A percentile compares a stretch with the other conserved stretches of the same genome.
Evolutionary conservation across 2,329 filamentous ascomycete species (phyloP).

Genomic region (Exophiala mesophila): DNA sequence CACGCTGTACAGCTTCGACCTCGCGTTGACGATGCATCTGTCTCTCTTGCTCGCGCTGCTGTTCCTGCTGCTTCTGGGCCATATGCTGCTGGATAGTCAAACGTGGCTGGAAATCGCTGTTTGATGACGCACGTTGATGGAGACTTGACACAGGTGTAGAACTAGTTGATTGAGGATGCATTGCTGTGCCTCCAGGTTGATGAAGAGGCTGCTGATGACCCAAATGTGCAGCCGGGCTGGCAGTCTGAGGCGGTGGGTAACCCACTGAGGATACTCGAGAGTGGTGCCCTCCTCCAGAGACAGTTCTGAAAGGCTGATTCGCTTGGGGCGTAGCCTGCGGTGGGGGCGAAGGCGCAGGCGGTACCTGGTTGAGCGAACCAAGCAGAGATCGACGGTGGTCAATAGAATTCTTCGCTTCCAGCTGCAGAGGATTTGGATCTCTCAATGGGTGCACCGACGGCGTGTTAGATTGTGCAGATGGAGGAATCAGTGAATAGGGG

Average conservation of each 20-base stretch:
- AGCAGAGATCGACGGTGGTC: constrained; percentile 23
- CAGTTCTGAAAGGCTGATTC: constrained; percentile 14
- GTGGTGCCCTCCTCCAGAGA: constrained; percentile 19
- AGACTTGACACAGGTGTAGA: constrained; percentile 25
- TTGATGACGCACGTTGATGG: constrained; percentile 20
- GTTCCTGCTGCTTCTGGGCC: constrained; percentile 23
- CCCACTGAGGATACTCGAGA: constrained; percentile 20
- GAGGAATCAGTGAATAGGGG: constrained; percentile 24
- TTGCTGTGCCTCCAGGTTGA: constrained; percentile 1
- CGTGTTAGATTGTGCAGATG: constrained; percentile 11
- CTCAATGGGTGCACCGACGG: constrained; percentile 13
- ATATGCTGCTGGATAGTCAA: constrained; percentile 25
- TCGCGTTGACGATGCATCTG: constrained; percentile 18
- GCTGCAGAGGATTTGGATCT: constrained; percentile 10
- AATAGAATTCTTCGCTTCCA: constrained; percentile 13
- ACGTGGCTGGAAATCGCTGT: constrained; percentile 15
- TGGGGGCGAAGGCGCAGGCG: constrained; percentile 23
- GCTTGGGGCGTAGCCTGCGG: constrained; percentile 17
- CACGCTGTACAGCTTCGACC: constrained; percentile 9
- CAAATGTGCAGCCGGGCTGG: constrained; percentile 7
- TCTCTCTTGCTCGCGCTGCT: constrained; percentile 21
- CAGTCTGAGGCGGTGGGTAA: constrained; percentile 11
- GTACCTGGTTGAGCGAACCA: constrained; percentile 16
- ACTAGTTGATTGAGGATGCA: constrained; percentile 22
- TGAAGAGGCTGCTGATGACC: constrained; percentile 7